These are phyloP conservation scores for Phytopythium aichiense DNA, from an alignment of 352 stramenopile species.

Conservation along the genomic window DNA sequence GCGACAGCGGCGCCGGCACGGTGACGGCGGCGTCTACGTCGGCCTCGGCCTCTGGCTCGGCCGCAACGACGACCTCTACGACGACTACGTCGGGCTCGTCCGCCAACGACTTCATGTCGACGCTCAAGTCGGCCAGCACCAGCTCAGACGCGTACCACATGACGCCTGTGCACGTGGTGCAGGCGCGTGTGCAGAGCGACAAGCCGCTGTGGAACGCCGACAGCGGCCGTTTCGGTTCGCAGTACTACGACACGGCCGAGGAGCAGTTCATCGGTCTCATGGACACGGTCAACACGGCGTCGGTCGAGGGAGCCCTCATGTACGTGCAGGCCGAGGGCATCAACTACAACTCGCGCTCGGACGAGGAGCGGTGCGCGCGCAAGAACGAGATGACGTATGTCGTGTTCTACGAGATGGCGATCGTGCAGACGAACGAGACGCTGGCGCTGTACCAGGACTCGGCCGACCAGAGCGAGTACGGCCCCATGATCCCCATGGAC, in stretches of 20 bases:
- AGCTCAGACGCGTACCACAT: conserved; percentile 58
- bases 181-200: conserved; percentile 72
- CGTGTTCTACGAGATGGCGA: conserved; percentile 78
- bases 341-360: conserved; percentile 67
- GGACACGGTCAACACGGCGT: conserved; percentile 82
- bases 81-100: conserved; percentile 17
- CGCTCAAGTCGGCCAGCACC: conserved; percentile 13
- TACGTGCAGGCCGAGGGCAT: conserved; percentile 86
- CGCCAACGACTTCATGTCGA: conserved; percentile 35
- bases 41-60: conserved; percentile 11
- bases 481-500: conserved; percentile 65
- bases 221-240: conserved; percentile 57
- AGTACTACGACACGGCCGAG: conserved; percentile 46
- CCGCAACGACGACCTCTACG: conserved; percentile 9
- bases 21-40: conserved; percentile 17
- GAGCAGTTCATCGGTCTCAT: conserved; percentile 55
- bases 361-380: conserved; percentile 50
- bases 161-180: conserved; percentile 60
- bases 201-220: conserved; percentile 47
- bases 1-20: conserved; percentile 23
- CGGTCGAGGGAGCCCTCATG: conserved; percentile 80
- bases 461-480: conserved; percentile 53
- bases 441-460: conserved; percentile 55
- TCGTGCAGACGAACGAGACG: conserved; percentile 76
- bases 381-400: conserved; percentile 84